Percentiles rank a stretch among this genome's conserved stretches.
Conservation (phyloP, 2,329 filamentous ascomycete genomes). For the Fusarium sp. region DNA sequence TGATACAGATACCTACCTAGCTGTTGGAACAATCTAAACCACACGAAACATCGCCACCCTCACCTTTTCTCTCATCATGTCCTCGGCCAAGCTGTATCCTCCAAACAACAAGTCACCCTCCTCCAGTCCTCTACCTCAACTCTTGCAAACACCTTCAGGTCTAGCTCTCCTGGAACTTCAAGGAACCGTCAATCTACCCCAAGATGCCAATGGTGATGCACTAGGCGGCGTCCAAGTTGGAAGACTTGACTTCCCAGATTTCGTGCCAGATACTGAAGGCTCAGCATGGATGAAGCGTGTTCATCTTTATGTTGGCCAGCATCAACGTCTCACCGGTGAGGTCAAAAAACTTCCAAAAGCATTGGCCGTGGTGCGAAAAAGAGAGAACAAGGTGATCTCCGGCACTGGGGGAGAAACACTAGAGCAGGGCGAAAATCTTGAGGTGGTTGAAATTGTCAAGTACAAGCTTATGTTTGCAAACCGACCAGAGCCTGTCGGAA, state of each 20-base stretch:
- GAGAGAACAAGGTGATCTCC: constrained; percentile 58
- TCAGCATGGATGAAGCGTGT: constrained; percentile 90
- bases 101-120: constrained; percentile 46
- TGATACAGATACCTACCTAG: not conserved
- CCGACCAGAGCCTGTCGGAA: constrained; percentile 85
- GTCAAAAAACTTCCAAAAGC: constrained; percentile 86
- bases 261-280: constrained; percentile 60
- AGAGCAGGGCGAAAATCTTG: constrained; percentile 66
- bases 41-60: not conserved
- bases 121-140: constrained; percentile 75
- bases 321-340: constrained; percentile 90
- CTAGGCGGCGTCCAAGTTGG: constrained; percentile 65
- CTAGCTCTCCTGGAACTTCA: constrained; percentile 93
- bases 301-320: constrained; percentile 87
- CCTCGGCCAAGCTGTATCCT: constrained; percentile 56
- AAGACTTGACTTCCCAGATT: constrained; percentile 81
- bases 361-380: constrained; percentile 79
- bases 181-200: constrained; percentile 84
- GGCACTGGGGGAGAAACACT: constrained; percentile 54
- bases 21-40: not conserved
- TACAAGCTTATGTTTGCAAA: constrained; percentile 88
- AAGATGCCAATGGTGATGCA: constrained; percentile 49
- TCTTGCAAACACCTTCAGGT: constrained; percentile 89
- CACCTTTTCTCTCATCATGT: constrained; percentile 43
- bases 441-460: constrained; percentile 88